Percentiles rank a stretch among this genome's conserved stretches.
Evolutionary conservation across 352 stramenopile species (phyloP).

Genomic region (Aphanomyces invadans): DNA sequence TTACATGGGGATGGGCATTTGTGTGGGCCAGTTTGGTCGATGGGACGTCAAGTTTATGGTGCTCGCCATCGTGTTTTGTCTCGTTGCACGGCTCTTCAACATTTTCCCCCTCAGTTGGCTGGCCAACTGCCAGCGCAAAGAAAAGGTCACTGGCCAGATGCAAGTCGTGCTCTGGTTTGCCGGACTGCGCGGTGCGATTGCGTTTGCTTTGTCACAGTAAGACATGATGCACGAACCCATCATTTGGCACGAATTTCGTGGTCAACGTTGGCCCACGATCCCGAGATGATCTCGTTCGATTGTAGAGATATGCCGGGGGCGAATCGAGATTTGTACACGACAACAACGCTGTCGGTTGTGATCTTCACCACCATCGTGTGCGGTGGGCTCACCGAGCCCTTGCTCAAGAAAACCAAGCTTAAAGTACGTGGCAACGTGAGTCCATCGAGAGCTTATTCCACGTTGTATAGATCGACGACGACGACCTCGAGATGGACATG

Average conservation of each 20-base stretch:
- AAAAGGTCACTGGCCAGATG: conserved; percentile 82
- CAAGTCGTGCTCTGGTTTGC: conserved; percentile 88
- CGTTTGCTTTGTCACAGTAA: conserved; percentile 83
- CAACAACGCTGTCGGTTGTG: conserved; percentile 77
- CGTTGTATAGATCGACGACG: conserved; percentile 19
- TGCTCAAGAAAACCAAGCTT: conserved; percentile 73
- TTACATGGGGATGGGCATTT: conserved; percentile 86
- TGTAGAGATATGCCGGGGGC: conserved; percentile 89
- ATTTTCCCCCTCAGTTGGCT: conserved; percentile 87
- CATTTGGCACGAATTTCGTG: too few species aligned
- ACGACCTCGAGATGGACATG: conserved; percentile 8
- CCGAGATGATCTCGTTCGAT: background rate
- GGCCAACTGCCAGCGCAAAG: conserved; percentile 52
- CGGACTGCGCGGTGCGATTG: conserved; percentile 77
- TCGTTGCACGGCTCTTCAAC: conserved; percentile 84
- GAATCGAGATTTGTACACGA: conserved; percentile 85
- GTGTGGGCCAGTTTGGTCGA: conserved; percentile 59
- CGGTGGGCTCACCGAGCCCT: conserved; percentile 83
- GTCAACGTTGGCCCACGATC: too few species aligned
- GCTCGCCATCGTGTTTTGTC: conserved; percentile 84
- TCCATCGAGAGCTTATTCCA: too few species aligned
- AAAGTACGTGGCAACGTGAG: too few species aligned
- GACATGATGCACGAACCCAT: background rate
- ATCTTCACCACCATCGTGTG: conserved; percentile 96
- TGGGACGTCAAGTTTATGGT: conserved; percentile 84